Evolutionary conservation across 2,329 filamentous ascomycete genomes (phyloP).

Genomic region (Metarhizium anisopliae): DNA sequence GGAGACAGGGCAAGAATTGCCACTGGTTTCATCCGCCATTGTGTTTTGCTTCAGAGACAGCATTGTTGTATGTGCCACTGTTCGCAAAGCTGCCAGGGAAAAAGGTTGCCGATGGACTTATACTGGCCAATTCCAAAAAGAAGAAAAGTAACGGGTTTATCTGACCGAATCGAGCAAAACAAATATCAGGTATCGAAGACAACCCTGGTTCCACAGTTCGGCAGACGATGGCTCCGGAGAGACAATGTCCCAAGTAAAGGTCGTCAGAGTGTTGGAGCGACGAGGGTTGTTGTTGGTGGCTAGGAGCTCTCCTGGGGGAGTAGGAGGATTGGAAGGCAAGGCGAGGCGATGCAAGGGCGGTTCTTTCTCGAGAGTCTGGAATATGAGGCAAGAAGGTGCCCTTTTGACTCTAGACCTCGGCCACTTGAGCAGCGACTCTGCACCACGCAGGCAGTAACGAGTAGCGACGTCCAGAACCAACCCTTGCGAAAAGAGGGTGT

Average conservation of each 20-base stretch:
- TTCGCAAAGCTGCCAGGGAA: neutral
- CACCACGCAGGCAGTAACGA: neutral
- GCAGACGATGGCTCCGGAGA: neutral
- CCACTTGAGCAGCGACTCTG: neutral
- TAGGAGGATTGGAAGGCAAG: too few relatives aligned
- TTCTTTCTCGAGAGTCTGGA: neutral
- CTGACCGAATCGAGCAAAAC: neutral
- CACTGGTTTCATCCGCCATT: constrained; percentile 2
- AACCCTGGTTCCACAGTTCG: neutral
- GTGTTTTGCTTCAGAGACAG: neutral
- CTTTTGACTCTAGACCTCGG: too few relatives aligned
- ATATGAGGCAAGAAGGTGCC: neutral
- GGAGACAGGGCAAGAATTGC: neutral
- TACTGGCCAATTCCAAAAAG: neutral
- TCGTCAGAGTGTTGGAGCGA: neutral
- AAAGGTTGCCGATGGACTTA: neutral
- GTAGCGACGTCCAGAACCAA: neutral
- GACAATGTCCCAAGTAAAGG: neutral
- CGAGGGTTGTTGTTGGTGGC: too few relatives aligned
- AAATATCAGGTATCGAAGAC: neutral
- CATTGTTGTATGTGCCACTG: neutral
- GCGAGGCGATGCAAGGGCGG: neutral
- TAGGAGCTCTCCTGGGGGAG: too few relatives aligned
- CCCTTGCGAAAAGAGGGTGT: neutral
- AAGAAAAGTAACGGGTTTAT: neutral